Base-by-base conservation (phyloP, 2,329 filamentous ascomycete species). In the Aureobasidium lini region DNA sequence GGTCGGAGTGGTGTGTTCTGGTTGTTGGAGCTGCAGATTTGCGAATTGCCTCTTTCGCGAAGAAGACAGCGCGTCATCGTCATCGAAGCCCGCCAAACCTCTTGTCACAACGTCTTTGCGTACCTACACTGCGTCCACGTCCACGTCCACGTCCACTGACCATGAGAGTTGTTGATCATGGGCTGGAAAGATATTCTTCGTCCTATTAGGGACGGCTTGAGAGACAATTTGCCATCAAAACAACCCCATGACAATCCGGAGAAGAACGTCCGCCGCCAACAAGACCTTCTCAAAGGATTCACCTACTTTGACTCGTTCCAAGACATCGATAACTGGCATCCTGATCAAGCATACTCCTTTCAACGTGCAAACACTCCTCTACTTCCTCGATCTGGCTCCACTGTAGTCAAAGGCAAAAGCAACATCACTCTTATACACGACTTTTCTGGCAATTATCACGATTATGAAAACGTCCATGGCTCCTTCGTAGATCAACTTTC, bases 401-500 rank as follows among this genome's bases (percentile, higher is more conserved):
- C n/a, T 11, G 7, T 9, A 23, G n/a, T 9, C 5, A 43, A 58
- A 5, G 28, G 37, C 36, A 70, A 66, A 32, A 62, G 70, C 16
- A 66, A 63, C 31, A 54, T 73, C 11, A 65, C 72, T 3, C 62
- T 76, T n/a, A 72, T 73, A 37, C 72, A 74, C 53, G 73, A 74
- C 60, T 72, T 70, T 50, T 64, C 70, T 31, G 76, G 76, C 5
- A 75, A 74, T 48, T 78, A 78, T 62, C 75, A 77, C 49, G 69
- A 72, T 11, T 76, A 76, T 32, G 76, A 78, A 62, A 66, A 67
- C 34, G 65, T 66, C 10, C 72, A 74, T 39, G 68, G 66, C 11
- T 52, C 61, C 42, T 66, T 66, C 5, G 61, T 73, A 1, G 62
- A 67, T 2, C 60, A 67, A 5, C 68, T 72, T 37, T 64, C 62